Base-by-base conservation (phyloP, 2,329 filamentous ascomycete genomes). In the Sclerotinia glacialis region DNA sequence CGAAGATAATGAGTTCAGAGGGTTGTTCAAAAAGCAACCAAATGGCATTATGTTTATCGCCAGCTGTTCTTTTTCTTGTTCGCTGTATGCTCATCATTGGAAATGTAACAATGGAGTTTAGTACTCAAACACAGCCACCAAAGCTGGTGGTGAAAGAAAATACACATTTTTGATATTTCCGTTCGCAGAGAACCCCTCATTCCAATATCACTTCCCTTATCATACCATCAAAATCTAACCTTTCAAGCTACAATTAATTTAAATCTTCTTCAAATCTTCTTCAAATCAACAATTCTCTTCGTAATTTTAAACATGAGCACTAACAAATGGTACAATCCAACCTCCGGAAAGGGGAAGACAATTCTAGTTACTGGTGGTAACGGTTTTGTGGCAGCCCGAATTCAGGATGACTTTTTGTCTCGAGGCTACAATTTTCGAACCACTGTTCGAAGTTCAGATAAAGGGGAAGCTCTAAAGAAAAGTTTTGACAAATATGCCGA, bases 361-460 rank as follows among this genome's bases (percentile, higher is more conserved):
- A 56, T 76, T 14, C 68, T 76, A 34, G 64, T 75, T 54, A 74
- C 71, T 44, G 74, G 72, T 28, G 83, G 79, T 0, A 81, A 78
- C 23, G 83, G 83, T 47, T 85, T 83, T 69, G 81, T 85, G 46
- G 83, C 82, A 34, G 81, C 81, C 12, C 81, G 84, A 65, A 75
- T 84, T 37, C 76, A 84, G 8, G 79, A 83, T 60, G 68, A 72
- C 3, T 76, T 85, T 18, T 73, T 85, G 9, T 76, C 78, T 0
- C 74, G 63, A 47, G 65, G 66, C 12, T 69, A 65, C 59, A 52
- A 65, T 77, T 80, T 83, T 21, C 78, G 80, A 0, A 77, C 79
- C 0, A 83, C 82, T 2, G 79, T 80, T 4, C 78, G 83, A 21
- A 79, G 78, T 1, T 68, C 79, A 6, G 77, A 77, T n/a, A 82